Percentiles rank a stretch among this genome's conserved stretches.
phyloP scores from a whole-genome alignment of 129 eudicot species.

The Centrapalus pauciflorus region DNA sequence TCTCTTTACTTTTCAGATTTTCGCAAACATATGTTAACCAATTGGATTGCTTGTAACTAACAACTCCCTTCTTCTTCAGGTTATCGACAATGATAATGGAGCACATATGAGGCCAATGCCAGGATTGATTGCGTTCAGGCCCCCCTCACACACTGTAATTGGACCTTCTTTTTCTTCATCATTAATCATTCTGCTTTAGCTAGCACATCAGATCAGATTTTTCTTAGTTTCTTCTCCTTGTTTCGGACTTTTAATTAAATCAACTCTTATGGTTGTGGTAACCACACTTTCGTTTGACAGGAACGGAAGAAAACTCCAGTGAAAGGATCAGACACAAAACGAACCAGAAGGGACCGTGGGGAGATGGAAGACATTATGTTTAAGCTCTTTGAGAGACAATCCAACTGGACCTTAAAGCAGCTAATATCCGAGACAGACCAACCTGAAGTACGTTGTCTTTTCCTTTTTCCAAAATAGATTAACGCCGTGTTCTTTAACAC shows the following conservation, averaged over 20 bases:
- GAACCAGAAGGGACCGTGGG: conserved; percentile 85
- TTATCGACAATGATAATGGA: conserved; percentile 73
- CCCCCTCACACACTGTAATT: conserved; percentile 36
- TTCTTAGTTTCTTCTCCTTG: background rate
- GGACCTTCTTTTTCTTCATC: background rate
- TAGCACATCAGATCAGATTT: background rate
- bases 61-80: conserved; percentile 32
- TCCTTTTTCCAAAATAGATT: background rate
- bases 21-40: background rate
- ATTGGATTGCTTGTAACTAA: background rate
- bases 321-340: conserved; percentile 74
- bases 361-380: conserved; percentile 96
- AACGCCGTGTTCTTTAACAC: background rate
- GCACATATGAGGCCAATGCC: conserved; percentile 79
- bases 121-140: conserved; percentile 39
- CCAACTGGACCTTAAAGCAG: conserved; percentile 92
- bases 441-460: conserved; percentile 61
- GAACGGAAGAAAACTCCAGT: conserved; percentile 52
- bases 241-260: background rate
- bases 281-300: conserved; percentile 28
- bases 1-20: conserved; percentile 9
- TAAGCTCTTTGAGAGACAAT: conserved; percentile 74
- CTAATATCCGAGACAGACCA: conserved; percentile 81
- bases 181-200: background rate
- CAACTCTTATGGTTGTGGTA: background rate